These are phyloP conservation scores for Tylopilus sp. DNA, from an alignment of 768 basidiomycete genomes.

Conservation along the genomic window DNA sequence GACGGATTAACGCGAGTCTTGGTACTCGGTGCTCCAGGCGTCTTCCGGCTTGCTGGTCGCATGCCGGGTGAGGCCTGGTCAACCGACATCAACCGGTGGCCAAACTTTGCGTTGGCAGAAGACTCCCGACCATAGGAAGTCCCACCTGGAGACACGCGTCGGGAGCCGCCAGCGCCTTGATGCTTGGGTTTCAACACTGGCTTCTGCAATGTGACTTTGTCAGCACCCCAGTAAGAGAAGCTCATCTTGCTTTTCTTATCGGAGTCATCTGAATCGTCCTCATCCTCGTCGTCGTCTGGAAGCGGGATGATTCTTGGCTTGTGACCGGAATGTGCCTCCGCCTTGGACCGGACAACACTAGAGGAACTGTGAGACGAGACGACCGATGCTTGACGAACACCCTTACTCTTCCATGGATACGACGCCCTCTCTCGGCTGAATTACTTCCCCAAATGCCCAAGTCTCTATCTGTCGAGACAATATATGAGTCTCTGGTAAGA, in stretches of 20 bases:
- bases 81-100: slow-evolving; percentile 69
- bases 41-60: slow-evolving; percentile 65
- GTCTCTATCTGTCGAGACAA: slow-evolving; percentile 68
- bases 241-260: slow-evolving; percentile 92
- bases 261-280: slow-evolving; percentile 75
- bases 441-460: slow-evolving; percentile 77
- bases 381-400: slow-evolving; percentile 10
- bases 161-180: slow-evolving; percentile 32
- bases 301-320: slow-evolving; percentile 68
- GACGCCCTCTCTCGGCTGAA: slow-evolving; percentile 74
- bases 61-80: slow-evolving; percentile 41
- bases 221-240: slow-evolving; percentile 92
- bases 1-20: slow-evolving; percentile 45
- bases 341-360: slow-evolving; percentile 71
- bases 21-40: slow-evolving; percentile 42
- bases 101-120: slow-evolving; percentile 92
- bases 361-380: slow-evolving; percentile 5
- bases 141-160: slow-evolving; percentile 41
- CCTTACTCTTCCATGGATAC: slow-evolving; percentile 92
- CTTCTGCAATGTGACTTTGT: slow-evolving; percentile 85
- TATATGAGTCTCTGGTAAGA: slow-evolving; percentile 1
- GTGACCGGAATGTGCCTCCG: slow-evolving; percentile 51
- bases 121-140: slow-evolving; percentile 73
- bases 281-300: slow-evolving; percentile 59
- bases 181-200: slow-evolving; percentile 55